Conservation (phyloP, 2,329 filamentous ascomycete species). For the Pezicula carpinea region DNA sequence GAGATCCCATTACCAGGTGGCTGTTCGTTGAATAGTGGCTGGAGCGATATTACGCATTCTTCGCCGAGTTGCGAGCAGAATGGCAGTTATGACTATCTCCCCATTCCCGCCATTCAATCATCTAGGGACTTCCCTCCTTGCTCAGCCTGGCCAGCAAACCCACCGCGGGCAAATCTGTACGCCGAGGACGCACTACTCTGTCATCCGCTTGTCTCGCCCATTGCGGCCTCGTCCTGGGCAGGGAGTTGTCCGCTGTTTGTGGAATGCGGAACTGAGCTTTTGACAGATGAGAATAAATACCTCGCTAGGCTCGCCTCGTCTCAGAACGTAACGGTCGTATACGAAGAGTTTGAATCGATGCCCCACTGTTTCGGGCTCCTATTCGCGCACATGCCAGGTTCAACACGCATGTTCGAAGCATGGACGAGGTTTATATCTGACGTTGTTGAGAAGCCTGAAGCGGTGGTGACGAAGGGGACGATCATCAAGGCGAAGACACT, state of each 20-base stretch:
- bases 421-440: conserved; percentile 52
- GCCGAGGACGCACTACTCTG: conserved; percentile 46
- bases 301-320: conserved; percentile 50
- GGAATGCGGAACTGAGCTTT: conserved; percentile 65
- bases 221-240: conserved; percentile 55
- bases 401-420: conserved; percentile 47
- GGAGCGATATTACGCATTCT: conserved; percentile 66
- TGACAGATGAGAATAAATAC: conserved; percentile 62
- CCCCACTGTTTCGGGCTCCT: conserved; percentile 68
- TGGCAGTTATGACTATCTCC: conserved; percentile 58
- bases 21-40: conserved; percentile 58
- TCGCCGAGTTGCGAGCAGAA: conserved; percentile 51
- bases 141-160: conserved; percentile 50
- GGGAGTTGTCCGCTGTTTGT: conserved; percentile 63
- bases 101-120: conserved; percentile 31
- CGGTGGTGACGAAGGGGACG: conserved; percentile 34
- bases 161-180: conserved; percentile 51
- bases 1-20: conserved; percentile 63
- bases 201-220: conserved; percentile 65
- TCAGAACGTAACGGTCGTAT: conserved; percentile 58
- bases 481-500: conserved; percentile 46
- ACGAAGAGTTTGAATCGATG: conserved; percentile 76
- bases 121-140: conserved; percentile 41
- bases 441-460: conserved; percentile 25
- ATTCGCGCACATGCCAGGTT: conserved; percentile 40